A percentile compares a stretch with the other conserved stretches of the same genome.
Evolutionary conservation across 2,329 filamentous ascomycete species (phyloP).

Genomic region (Chrysoporthe cubensis): DNA sequence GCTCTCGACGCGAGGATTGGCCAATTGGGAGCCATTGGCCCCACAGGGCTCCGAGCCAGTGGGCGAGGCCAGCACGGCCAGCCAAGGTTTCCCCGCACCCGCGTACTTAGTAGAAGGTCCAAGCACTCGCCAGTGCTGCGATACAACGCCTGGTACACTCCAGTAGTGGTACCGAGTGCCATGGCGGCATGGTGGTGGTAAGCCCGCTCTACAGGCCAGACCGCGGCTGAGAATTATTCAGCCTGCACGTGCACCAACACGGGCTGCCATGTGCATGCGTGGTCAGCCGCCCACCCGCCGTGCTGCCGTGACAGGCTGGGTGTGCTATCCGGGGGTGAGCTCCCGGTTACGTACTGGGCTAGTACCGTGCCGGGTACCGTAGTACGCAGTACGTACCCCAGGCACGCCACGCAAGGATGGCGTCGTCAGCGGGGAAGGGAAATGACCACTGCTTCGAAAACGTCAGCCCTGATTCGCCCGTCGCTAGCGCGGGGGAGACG

Average conservation of each 20-base stretch:
- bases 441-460: conserved; percentile 12
- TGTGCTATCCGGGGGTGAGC: not conserved
- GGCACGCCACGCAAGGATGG: not conserved
- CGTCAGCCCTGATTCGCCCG: conserved; percentile 23
- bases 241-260: not conserved
- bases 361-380: not conserved
- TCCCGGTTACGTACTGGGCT: too few relatives aligned
- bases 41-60: not conserved
- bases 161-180: too few relatives aligned
- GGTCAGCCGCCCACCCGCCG: too few relatives aligned
- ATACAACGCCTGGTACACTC: too few relatives aligned
- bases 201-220: not conserved
- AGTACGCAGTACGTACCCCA: not conserved
- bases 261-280: too few relatives aligned
- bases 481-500: conserved; percentile 21
- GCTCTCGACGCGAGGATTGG: not conserved
- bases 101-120: not conserved
- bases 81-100: conserved; percentile 5
- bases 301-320: not conserved
- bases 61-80: not conserved
- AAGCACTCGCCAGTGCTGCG: too few relatives aligned
- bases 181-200: not conserved
- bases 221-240: not conserved
- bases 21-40: not conserved
- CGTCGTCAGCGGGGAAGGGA: not conserved